Conservation (phyloP, 768 basidiomycete species). For the Mrakia gelida region DNA sequence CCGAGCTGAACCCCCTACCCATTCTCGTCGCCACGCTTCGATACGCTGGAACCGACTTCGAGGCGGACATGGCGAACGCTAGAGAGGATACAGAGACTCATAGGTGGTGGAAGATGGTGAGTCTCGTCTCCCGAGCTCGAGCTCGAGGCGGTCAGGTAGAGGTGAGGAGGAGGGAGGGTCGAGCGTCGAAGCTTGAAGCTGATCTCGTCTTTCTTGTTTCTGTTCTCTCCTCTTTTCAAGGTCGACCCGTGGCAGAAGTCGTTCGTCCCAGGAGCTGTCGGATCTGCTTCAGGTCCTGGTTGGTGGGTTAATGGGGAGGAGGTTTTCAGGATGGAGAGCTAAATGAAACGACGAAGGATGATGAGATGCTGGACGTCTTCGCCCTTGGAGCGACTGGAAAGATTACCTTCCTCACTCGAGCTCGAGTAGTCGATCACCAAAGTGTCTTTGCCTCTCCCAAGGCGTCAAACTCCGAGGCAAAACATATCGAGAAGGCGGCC, state of each 20-base stretch:
- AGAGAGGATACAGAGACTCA: conserved; percentile 65
- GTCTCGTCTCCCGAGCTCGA: conserved; percentile 1
- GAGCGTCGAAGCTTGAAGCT: background rate
- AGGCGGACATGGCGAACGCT: conserved; percentile 61
- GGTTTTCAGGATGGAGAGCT: conserved; percentile 65
- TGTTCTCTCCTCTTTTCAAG: background rate
- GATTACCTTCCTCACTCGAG: background rate
- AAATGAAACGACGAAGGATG: too few species aligned
- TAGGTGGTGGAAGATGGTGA: conserved; percentile 63
- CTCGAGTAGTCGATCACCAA: too few species aligned
- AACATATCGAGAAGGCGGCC: background rate
- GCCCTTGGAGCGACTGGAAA: background rate
- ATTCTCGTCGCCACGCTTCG: conserved; percentile 75
- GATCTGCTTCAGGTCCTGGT: conserved; percentile 59
- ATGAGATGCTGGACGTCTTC: conserved; percentile 30
- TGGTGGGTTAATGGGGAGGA: conserved; percentile 67
- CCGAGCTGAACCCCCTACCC: conserved; percentile 32
- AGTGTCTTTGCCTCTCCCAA: too few species aligned
- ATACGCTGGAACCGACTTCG: conserved; percentile 64
- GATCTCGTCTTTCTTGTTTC: background rate
- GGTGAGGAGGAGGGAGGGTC: background rate
- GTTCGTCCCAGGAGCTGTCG: conserved; percentile 63
- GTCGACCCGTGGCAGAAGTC: conserved; percentile 62
- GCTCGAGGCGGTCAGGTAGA: background rate
- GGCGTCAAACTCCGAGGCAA: too few species aligned